Percentiles rank a stretch among this genome's conserved stretches.
Evolutionary conservation across 106 monocot species (phyloP).

Genomic region (Narthecium ossifragum): DNA sequence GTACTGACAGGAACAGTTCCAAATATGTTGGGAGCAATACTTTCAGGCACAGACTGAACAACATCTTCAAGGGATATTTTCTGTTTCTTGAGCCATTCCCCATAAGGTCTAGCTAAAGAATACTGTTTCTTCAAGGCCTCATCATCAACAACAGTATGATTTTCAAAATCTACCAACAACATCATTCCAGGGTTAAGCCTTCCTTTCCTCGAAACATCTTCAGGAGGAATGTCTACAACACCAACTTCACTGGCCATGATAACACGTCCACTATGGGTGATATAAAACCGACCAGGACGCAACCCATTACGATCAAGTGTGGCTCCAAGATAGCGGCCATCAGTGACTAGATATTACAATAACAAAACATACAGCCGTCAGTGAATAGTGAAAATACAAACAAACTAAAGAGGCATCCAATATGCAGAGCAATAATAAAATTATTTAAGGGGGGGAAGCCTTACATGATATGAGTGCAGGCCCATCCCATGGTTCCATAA

Average conservation of each 20-base stretch:
- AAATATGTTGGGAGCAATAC: constrained; percentile 37
- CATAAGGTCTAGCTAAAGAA: constrained; percentile 83
- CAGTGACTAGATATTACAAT: constrained; percentile 61
- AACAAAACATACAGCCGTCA: too few relatives aligned
- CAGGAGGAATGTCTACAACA: constrained; percentile 91
- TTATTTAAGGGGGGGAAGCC: neutral
- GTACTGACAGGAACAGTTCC: constrained; percentile 60
- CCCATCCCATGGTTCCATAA: constrained; percentile 99
- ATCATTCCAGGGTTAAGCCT: constrained; percentile 99
- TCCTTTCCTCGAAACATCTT: constrained; percentile 85
- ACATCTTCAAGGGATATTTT: constrained; percentile 73
- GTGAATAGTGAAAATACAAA: neutral
- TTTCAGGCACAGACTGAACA: constrained; percentile 68
- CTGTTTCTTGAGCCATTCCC: constrained; percentile 86
- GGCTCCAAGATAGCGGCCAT: constrained; percentile 98
- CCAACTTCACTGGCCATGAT: constrained; percentile 99
- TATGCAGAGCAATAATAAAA: neutral
- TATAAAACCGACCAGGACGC: constrained; percentile 92
- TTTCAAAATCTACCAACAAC: constrained; percentile 96
- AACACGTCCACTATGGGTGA: constrained; percentile 81
- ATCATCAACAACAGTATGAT: constrained; percentile 92
- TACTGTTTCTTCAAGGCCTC: constrained; percentile 92
- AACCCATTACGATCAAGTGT: constrained; percentile 97
- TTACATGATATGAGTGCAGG: constrained; percentile 98
- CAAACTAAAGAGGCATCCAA: too few relatives aligned